Conservation (phyloP, 192 early-diverging fungal genomes). For the Cetraspora pellucida region DNA sequence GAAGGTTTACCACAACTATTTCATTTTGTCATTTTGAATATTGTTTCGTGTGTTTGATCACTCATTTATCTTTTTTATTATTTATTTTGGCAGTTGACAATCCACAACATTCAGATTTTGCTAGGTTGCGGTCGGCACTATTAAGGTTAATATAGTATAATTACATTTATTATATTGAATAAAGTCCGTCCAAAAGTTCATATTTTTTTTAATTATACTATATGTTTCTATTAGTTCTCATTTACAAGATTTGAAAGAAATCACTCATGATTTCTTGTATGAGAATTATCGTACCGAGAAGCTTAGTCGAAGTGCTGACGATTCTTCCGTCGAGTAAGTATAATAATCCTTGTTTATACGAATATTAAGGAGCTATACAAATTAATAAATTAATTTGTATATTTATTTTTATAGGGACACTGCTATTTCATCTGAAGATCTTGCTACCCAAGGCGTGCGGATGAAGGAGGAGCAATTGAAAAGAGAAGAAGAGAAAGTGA, state of each 20-base stretch:
- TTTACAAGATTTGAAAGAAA: constrained; percentile 96
- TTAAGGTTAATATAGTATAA: constrained; percentile 56
- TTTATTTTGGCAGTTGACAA: constrained; percentile 75
- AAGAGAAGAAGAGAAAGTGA: constrained; percentile 56
- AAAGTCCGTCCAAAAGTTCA: no score
- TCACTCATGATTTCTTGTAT: constrained; percentile 94
- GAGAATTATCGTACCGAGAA: constrained; percentile 94
- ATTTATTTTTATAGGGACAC: not conserved
- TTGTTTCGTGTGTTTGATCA: not conserved
- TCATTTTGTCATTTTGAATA: not conserved
- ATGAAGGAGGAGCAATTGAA: constrained; percentile 58
- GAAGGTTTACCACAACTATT: constrained; percentile 45
- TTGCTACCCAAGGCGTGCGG: constrained; percentile 36
- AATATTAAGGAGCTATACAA: not conserved
- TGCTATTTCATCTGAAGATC: constrained; percentile 24
- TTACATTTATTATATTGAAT: no score
- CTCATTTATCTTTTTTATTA: not conserved
- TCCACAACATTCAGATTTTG: constrained; percentile 96
- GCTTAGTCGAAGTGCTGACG: constrained; percentile 59
- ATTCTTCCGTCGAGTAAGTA: constrained; percentile 44
- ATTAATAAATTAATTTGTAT: not conserved
- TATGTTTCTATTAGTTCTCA: constrained; percentile 73
- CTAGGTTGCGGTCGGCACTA: constrained; percentile 86
- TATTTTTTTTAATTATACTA: not conserved
- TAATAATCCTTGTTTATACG: not conserved